Percentiles rank a stretch among this genome's conserved stretches.
phyloP scores from a whole-genome alignment of 2,329 filamentous ascomycete species.

The Penicillium sp. region DNA sequence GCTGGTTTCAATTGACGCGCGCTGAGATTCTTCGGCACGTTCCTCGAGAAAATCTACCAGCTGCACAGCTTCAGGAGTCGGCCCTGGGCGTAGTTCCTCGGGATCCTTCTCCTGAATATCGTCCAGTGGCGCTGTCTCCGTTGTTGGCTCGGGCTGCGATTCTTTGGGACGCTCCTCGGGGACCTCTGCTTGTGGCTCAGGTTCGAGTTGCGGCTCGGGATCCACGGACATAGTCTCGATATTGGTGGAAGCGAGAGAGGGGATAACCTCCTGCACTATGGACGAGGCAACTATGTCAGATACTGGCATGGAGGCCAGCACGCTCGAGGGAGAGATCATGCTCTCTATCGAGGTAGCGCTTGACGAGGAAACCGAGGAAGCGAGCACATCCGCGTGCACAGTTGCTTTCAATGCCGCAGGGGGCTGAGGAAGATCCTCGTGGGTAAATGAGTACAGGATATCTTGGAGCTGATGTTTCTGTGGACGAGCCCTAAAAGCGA shows the following conservation, averaged over 20 bases:
- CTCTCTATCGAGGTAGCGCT: neutral
- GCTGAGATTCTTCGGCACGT: neutral
- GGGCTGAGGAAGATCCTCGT: neutral
- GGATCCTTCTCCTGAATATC: neutral
- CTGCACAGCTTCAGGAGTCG: neutral
- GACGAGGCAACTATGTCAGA: neutral
- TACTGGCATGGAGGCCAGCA: neutral
- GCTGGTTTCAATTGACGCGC: neutral
- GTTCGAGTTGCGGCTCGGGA: neutral
- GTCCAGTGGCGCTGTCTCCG: neutral
- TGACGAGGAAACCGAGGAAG: neutral
- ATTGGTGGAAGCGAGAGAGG: neutral
- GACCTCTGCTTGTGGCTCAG: neutral
- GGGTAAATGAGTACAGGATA: conserved; percentile 20
- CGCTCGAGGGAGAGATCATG: neutral
- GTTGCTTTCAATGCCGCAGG: neutral
- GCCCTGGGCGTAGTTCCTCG: neutral
- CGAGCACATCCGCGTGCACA: neutral
- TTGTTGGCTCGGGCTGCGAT: too few species aligned
- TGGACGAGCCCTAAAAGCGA: conserved; percentile 12
- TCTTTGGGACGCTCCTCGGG: neutral
- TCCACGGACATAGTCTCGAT: neutral
- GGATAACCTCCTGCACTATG: neutral
- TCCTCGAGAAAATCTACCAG: neutral
- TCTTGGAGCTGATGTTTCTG: conserved; percentile 1